phyloP scores from a whole-genome alignment of 1,284 basidiomycete species.

The Malassezia brasiliensis region DNA sequence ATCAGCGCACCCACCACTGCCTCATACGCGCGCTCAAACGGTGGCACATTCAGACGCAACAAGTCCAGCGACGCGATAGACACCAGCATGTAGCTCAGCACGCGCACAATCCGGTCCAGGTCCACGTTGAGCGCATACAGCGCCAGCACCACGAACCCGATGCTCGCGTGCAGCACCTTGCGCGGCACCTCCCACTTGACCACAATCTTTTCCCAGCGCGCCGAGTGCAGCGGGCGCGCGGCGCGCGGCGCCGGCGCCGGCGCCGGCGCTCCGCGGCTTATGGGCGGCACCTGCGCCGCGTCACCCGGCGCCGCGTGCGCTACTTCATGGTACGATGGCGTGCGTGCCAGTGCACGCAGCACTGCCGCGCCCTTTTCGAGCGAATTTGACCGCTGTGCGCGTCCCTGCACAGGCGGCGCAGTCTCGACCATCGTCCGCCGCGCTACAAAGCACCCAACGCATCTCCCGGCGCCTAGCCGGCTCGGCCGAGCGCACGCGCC shows the following conservation, averaged over 20 bases:
- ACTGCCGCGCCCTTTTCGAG: conserved; percentile 43
- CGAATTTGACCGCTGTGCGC: conserved; percentile 30
- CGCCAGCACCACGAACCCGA: conserved; percentile 74
- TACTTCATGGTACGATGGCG: conserved; percentile 23
- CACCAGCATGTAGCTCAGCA: conserved; percentile 61
- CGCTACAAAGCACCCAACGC: background rate
- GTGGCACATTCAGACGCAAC: conserved; percentile 61
- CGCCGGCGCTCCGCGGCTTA: background rate
- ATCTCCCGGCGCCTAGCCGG: background rate
- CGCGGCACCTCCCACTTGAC: conserved; percentile 66
- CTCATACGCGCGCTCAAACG: conserved; percentile 71
- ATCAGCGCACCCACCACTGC: conserved; percentile 72
- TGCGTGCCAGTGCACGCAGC: conserved; percentile 35
- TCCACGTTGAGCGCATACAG: conserved; percentile 55
- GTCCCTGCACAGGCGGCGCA: background rate
- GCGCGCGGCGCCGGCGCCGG: conserved; percentile 4
- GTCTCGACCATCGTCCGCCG: conserved; percentile 2
- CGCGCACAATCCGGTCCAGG: conserved; percentile 56
- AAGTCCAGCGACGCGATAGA: conserved; percentile 68
- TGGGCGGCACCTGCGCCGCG: conserved; percentile 14
- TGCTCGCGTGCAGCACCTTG: conserved; percentile 79
- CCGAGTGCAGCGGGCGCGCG: background rate
- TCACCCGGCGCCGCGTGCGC: background rate
- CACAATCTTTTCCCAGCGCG: conserved; percentile 7
- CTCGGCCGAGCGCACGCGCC: background rate